Percentiles rank a stretch among this genome's conserved stretches.
Conservation (phyloP, 2,329 filamentous ascomycete species). For the Penicillium janthinellum region DNA sequence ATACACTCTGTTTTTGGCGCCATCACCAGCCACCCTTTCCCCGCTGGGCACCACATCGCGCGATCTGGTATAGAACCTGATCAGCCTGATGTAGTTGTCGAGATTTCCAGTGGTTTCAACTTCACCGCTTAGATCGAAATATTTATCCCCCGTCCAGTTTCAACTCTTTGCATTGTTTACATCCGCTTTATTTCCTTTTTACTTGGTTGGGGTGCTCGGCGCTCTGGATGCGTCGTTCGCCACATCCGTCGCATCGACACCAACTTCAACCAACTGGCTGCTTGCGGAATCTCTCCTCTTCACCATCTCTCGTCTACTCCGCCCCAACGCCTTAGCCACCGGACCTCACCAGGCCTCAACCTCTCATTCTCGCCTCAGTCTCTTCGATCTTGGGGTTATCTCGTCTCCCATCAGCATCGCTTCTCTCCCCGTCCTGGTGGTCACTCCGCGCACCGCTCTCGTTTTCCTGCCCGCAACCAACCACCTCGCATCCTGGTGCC, state of each 20-base stretch:
- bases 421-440: background rate
- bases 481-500: conserved; percentile 26
- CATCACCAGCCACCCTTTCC: conserved; percentile 1
- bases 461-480: conserved; percentile 16
- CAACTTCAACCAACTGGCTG: conserved; percentile 19
- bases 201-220: background rate
- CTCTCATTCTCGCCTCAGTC: background rate
- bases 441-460: conserved; percentile 10
- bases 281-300: conserved; percentile 23
- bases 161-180: background rate
- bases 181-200: background rate
- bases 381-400: background rate
- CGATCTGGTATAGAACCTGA: background rate
- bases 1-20: background rate
- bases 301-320: background rate
- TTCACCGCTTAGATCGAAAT: too few relatives aligned
- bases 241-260: conserved; percentile 21
- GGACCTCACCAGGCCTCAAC: background rate
- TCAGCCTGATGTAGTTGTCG: background rate
- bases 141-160: background rate
- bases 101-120: too few relatives aligned
- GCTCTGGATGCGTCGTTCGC: conserved; percentile 23
- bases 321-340: background rate
- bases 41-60: conserved; percentile 3
- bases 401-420: too few relatives aligned